Percentiles rank a stretch among this genome's conserved stretches.
Evolutionary conservation across 495 filamentous ascomycete species (phyloP).

Genomic region (Neurospora tetraspora): DNA sequence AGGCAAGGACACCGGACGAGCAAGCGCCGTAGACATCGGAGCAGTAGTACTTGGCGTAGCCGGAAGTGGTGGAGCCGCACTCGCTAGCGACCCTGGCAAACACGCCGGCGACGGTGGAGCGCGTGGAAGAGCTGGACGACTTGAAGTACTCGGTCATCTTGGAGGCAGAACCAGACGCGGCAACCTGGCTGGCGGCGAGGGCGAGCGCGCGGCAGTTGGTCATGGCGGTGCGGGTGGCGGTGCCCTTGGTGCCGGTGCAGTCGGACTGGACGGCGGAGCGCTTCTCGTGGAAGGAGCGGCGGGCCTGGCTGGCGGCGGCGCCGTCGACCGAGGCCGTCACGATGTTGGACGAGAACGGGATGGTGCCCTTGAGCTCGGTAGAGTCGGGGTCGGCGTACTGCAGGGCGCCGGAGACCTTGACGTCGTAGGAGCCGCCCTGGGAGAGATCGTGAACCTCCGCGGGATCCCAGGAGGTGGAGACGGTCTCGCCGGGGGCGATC

Average conservation of each 20-base stretch:
- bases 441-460: conserved; percentile 47
- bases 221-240: conserved; percentile 36
- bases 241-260: conserved; percentile 35
- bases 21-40: conserved; percentile 41
- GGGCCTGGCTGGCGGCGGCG: conserved; percentile 36
- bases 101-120: conserved; percentile 41
- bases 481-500: conserved; percentile 45
- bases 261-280: conserved; percentile 40
- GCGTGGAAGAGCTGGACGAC: conserved; percentile 33
- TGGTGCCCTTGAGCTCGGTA: conserved; percentile 34
- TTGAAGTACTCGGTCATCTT: conserved; percentile 56
- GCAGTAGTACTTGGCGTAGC: conserved; percentile 42
- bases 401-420: conserved; percentile 38
- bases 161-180: conserved; percentile 34
- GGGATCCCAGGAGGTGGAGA: conserved; percentile 48
- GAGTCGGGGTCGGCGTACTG: conserved; percentile 40
- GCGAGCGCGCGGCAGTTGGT: conserved; percentile 41
- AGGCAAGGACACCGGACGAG: conserved; percentile 43
- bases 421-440: conserved; percentile 35
- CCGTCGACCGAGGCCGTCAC: conserved; percentile 41
- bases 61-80: conserved; percentile 32
- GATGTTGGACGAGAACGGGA: conserved; percentile 38
- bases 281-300: conserved; percentile 34
- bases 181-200: conserved; percentile 42
- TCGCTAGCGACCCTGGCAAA: conserved; percentile 42